Conservation (phyloP, 768 basidiomycete genomes). For the Boletus rubroflammeus region DNA sequence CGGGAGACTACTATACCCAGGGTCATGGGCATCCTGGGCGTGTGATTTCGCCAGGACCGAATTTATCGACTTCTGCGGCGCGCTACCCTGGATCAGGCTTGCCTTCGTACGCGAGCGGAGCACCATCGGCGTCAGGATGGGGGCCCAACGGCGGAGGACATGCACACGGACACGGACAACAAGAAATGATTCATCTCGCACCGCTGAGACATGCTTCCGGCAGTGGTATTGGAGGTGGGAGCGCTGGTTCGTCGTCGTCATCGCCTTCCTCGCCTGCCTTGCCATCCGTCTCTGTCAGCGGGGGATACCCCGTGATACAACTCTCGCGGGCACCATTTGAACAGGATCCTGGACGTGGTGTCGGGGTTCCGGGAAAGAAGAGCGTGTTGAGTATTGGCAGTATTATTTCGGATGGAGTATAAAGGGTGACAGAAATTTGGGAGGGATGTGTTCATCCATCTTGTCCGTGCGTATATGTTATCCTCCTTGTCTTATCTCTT, state of each 20-base stretch:
- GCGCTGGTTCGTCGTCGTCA: slow-evolving; percentile 19
- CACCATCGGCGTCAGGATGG: slow-evolving; percentile 12
- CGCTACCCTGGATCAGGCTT: slow-evolving; percentile 14
- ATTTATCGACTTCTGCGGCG: slow-evolving; percentile 9
- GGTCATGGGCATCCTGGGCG: slow-evolving; percentile 16
- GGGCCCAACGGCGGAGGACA: slow-evolving; percentile 14
- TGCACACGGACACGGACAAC: slow-evolving; percentile 20
- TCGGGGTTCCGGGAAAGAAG: slow-evolving; percentile 44
- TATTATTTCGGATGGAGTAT: slow-evolving; percentile 54
- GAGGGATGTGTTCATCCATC: background rate
- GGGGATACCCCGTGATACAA: slow-evolving; percentile 28
- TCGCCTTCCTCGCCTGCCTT: slow-evolving; percentile 30
- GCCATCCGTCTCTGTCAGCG: slow-evolving; percentile 11
- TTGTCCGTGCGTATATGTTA: background rate
- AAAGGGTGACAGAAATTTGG: background rate
- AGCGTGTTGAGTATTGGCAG: slow-evolving; percentile 68
- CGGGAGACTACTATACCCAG: slow-evolving; percentile 25
- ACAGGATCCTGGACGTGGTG: slow-evolving; percentile 24
- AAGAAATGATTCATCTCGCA: slow-evolving; percentile 35
- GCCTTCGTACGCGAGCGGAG: slow-evolving; percentile 6
- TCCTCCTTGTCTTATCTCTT: background rate
- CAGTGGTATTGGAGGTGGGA: slow-evolving; percentile 6
- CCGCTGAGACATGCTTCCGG: slow-evolving; percentile 28
- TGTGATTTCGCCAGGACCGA: slow-evolving; percentile 19
- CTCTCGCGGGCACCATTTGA: slow-evolving; percentile 33